phyloP scores from a whole-genome alignment of 441 rosid species.

The Euphorbia celastroides region DNA sequence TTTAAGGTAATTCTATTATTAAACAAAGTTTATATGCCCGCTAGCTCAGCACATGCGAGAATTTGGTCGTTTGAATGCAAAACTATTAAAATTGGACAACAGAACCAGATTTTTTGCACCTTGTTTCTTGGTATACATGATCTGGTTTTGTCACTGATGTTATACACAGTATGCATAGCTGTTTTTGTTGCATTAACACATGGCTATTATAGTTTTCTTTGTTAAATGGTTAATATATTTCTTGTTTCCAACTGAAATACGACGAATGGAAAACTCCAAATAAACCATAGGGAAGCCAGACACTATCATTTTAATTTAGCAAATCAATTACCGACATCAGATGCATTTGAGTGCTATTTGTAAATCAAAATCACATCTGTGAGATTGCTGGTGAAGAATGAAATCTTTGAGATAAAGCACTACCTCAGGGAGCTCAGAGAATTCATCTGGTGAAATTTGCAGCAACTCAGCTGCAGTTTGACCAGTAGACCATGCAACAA shows the following conservation, averaged over 20 bases:
- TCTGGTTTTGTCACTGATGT: neutral
- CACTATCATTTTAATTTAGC: too few relatives aligned
- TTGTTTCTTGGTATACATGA: neutral
- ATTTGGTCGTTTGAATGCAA: neutral
- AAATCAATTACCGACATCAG: neutral
- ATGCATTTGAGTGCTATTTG: neutral
- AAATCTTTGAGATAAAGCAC: neutral
- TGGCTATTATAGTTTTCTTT: neutral
- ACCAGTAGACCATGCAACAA: conserved; percentile 71
- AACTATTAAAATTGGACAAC: neutral
- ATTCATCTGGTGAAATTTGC: conserved; percentile 81
- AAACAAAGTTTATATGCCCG: neutral
- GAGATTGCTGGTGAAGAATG: neutral
- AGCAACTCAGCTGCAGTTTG: conserved; percentile 83
- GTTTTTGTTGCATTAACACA: neutral
- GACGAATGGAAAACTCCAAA: neutral
- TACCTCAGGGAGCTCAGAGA: conserved; percentile 84
- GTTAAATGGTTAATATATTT: neutral
- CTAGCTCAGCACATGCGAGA: neutral
- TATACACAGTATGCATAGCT: neutral
- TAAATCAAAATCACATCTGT: neutral
- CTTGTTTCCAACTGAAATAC: neutral
- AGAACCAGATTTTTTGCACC: neutral
- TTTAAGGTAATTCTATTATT: neutral
- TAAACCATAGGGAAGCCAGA: neutral